Evolutionary conservation across 2,329 filamentous ascomycete genomes (phyloP).

Genomic region (Xylaria sp.): DNA sequence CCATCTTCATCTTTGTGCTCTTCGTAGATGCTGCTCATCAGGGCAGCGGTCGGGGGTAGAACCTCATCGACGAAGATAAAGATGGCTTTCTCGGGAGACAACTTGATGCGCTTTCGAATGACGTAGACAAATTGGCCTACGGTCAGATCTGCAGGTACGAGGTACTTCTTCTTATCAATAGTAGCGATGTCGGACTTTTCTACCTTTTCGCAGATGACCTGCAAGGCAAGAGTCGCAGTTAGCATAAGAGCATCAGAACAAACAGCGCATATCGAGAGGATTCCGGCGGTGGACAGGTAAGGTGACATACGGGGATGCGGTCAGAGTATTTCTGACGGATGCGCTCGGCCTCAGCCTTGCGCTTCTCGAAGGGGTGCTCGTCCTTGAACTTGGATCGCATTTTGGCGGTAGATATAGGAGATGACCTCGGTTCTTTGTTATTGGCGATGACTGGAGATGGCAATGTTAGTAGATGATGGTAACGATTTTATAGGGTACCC

Average conservation of each 20-base stretch:
- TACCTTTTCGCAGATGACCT: constrained; percentile 99
- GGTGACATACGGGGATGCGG: constrained; percentile 87
- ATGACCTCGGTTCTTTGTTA: constrained; percentile 35
- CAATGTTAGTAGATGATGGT: constrained; percentile 17
- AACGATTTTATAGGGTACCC: background rate
- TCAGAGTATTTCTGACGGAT: constrained; percentile 99
- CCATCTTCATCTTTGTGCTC: constrained; percentile 92
- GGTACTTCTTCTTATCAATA: constrained; percentile 99
- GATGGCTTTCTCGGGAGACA: constrained; percentile 99
- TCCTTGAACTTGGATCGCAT: constrained; percentile 99
- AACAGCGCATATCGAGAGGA: constrained; percentile 23
- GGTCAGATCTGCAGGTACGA: constrained; percentile 96
- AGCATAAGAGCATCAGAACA: constrained; percentile 31
- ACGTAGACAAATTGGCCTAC: constrained; percentile 99
- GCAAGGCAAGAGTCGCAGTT: constrained; percentile 39
- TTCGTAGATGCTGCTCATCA: constrained; percentile 99
- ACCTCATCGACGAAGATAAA: constrained; percentile 99
- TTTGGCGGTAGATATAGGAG: constrained; percentile 55
- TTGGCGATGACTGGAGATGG: constrained; percentile 3
- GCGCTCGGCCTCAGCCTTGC: constrained; percentile 99
- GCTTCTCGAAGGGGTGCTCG: constrained; percentile 99
- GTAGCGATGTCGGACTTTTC: constrained; percentile 99
- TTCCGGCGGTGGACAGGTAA: background rate
- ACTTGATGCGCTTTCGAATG: constrained; percentile 99
- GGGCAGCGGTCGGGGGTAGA: constrained; percentile 91